Conservation (phyloP, 2,329 filamentous ascomycete species). For the Drechslerella dactyloides region DNA sequence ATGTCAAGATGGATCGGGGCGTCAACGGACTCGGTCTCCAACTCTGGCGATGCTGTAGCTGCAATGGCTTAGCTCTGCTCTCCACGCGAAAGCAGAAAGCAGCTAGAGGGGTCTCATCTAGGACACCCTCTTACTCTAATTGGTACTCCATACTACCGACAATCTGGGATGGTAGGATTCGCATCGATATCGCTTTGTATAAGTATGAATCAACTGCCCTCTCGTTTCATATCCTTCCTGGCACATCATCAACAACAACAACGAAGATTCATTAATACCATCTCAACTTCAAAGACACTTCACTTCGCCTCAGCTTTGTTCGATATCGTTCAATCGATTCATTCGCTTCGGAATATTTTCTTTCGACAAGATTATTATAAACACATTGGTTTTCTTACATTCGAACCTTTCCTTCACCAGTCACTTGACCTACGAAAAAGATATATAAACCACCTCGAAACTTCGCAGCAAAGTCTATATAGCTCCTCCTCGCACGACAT, state of each 20-base stretch:
- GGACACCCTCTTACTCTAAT: constrained; percentile 42
- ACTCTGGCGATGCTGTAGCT: constrained; percentile 34
- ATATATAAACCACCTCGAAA: constrained; percentile 20
- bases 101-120: constrained; percentile 45
- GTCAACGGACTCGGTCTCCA: constrained; percentile 45
- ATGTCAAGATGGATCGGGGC: constrained; percentile 49
- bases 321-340: constrained; percentile 26
- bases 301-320: constrained; percentile 36
- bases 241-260: constrained; percentile 48
- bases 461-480: constrained; percentile 27
- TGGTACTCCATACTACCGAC: constrained; percentile 46
- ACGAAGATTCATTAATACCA: constrained; percentile 23
- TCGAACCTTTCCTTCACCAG: constrained; percentile 2
- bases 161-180: constrained; percentile 44
- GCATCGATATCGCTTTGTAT: constrained; percentile 49
- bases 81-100: constrained; percentile 49
- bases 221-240: constrained; percentile 47
- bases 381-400: constrained; percentile 9
- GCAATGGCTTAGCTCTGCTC: constrained; percentile 47
- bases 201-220: constrained; percentile 48
- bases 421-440: constrained; percentile 29
- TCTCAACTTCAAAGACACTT: constrained; percentile 34
- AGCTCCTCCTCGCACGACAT: constrained; percentile 4
- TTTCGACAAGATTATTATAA: constrained; percentile 20
- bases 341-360: constrained; percentile 37